Percentiles rank a stretch among this genome's conserved stretches.
These are phyloP conservation scores for Suhomyces kunorum DNA, from an alignment of 1,139 yeast genomes.

Conservation along the genomic window DNA sequence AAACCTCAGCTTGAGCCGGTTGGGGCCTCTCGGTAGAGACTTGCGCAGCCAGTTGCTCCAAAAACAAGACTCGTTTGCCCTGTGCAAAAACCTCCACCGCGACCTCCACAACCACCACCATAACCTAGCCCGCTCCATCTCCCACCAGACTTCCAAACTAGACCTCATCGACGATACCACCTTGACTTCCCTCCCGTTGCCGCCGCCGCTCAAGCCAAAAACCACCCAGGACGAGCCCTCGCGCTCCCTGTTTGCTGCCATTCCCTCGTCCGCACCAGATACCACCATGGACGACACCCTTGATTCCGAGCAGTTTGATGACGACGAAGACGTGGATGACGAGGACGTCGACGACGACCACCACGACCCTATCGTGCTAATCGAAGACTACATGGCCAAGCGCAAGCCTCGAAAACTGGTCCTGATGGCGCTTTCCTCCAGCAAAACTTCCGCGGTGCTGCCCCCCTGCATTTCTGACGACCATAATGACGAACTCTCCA, in stretches of 20 bases:
- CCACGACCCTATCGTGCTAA: slow-evolving; percentile 51
- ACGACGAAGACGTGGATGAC: slow-evolving; percentile 17
- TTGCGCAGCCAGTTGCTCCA: slow-evolving; percentile 7
- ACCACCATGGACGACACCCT: slow-evolving; percentile 10
- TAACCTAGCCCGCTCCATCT: too few relatives aligned
- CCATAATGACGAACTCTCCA: slow-evolving; percentile 11
- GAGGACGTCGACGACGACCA: slow-evolving; percentile 31
- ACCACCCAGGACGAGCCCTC: slow-evolving; percentile 4
- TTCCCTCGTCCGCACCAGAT: neutral
- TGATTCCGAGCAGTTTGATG: slow-evolving; percentile 11
- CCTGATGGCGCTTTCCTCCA: neutral
- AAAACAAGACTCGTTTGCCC: slow-evolving; percentile 8
- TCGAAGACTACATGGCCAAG: slow-evolving; percentile 49
- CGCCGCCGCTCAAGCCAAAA: slow-evolving; percentile 49
- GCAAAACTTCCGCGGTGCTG: neutral
- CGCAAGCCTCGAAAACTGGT: slow-evolving; percentile 3
- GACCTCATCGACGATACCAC: slow-evolving; percentile 63
- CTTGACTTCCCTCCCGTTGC: slow-evolving; percentile 66
- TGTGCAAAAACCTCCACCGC: too few relatives aligned
- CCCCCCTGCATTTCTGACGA: slow-evolving; percentile 3
- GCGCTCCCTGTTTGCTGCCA: neutral
- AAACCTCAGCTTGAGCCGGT: slow-evolving; percentile 18
- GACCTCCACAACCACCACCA: too few relatives aligned
- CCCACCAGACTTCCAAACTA: slow-evolving; percentile 47
- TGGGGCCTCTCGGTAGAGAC: slow-evolving; percentile 10